Conservation (phyloP, 1,284 basidiomycete genomes). For the Afroboletus lepidellus region DNA sequence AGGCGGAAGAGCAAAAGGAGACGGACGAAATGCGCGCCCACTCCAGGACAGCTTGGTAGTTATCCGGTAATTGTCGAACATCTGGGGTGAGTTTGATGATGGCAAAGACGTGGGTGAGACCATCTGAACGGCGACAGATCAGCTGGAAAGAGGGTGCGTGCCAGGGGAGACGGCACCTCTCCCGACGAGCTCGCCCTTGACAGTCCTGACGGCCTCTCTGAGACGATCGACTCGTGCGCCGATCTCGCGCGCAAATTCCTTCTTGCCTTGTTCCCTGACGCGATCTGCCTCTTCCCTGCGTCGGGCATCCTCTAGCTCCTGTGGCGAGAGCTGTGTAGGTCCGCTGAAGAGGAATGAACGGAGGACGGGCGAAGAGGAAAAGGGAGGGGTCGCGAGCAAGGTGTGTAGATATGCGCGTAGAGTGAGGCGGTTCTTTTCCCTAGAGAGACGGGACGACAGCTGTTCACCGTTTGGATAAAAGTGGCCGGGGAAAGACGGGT, state of each 20-base stretch:
- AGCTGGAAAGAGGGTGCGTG: neutral
- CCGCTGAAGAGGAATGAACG: constrained; percentile 83
- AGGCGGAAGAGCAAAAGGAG: constrained; percentile 3
- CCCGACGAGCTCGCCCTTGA: constrained; percentile 90
- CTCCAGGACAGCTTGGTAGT: constrained; percentile 88
- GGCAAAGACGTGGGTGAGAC: constrained; percentile 83
- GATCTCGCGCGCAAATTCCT: constrained; percentile 86
- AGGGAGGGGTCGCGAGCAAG: constrained; percentile 69
- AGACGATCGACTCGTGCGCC: constrained; percentile 84
- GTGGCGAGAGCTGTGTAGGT: constrained; percentile 67
- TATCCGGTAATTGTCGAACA: constrained; percentile 77
- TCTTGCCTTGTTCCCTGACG: constrained; percentile 85
- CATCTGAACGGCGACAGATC: constrained; percentile 52
- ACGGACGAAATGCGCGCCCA: constrained; percentile 96
- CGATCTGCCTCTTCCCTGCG: constrained; percentile 87
- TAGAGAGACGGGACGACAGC: constrained; percentile 56
- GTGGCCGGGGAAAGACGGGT: constrained; percentile 6
- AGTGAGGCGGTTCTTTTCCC: constrained; percentile 96
- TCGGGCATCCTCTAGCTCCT: constrained; percentile 80
- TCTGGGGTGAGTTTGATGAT: constrained; percentile 83
- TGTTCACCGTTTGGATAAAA: neutral
- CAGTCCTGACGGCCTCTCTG: constrained; percentile 79
- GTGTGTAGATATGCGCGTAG: constrained; percentile 88
- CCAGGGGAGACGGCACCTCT: constrained; percentile 49
- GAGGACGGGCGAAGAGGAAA: constrained; percentile 85